Conservation (phyloP, 192 early-diverging fungal genomes). For the Lobosporangium transversale region DNA sequence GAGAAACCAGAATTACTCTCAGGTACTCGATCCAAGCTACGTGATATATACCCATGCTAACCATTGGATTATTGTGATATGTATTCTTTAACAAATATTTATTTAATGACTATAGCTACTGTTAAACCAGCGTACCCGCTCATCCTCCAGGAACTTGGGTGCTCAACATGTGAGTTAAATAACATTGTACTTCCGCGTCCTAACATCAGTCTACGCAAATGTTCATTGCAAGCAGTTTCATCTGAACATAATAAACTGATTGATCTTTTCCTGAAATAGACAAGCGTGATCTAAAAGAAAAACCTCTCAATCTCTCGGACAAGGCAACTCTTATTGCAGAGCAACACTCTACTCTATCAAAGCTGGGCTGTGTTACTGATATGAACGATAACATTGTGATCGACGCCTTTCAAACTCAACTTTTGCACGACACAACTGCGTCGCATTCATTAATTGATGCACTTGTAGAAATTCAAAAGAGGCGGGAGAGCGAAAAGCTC, state of each 20-base stretch:
- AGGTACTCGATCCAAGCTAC: background rate
- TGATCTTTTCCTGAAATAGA: too few relatives aligned
- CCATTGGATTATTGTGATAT: background rate
- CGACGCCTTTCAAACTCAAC: constrained; percentile 61
- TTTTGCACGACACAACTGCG: constrained; percentile 53
- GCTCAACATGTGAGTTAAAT: constrained; percentile 12
- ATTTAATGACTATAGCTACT: background rate
- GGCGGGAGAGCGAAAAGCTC: constrained; percentile 51
- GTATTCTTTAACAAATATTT: background rate
- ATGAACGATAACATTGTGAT: constrained; percentile 58
- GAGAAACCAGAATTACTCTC: background rate
- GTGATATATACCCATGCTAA: background rate
- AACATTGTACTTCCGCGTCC: too few relatives aligned
- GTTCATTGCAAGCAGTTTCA: too few relatives aligned
- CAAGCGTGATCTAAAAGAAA: constrained; percentile 5
- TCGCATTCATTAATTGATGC: constrained; percentile 57
- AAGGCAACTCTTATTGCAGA: constrained; percentile 9
- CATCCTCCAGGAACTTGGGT: constrained; percentile 8
- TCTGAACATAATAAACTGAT: too few relatives aligned
- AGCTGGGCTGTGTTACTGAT: constrained; percentile 43
- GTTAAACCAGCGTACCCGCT: constrained; percentile 2
- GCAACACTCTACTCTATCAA: background rate
- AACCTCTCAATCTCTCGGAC: constrained; percentile 1
- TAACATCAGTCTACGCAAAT: too few relatives aligned
- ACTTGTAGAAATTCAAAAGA: constrained; percentile 50